A percentile compares a stretch with the other conserved stretches of the same genome.
These are phyloP conservation scores for Russula compacta DNA, from an alignment of 768 basidiomycete genomes.

Conservation along the genomic window DNA sequence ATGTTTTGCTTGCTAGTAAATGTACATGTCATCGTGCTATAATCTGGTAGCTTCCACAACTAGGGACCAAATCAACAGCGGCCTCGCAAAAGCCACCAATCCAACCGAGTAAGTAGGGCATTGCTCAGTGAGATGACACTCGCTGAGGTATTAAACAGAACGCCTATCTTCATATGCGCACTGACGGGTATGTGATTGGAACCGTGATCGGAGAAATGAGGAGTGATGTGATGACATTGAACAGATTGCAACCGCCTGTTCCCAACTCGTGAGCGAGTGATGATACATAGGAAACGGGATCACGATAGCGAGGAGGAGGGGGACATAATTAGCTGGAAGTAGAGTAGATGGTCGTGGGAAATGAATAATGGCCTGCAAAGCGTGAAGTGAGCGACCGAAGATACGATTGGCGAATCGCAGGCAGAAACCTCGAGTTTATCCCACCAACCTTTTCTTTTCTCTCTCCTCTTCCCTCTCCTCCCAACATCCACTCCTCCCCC, in stretches of 20 bases:
- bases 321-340: conserved; percentile 65
- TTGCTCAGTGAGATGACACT: no score
- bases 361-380: neutral
- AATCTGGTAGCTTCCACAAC: conserved; percentile 35
- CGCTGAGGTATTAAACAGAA: conserved; percentile 33
- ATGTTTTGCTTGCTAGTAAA: no score
- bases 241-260: conserved; percentile 64
- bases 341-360: conserved; percentile 2
- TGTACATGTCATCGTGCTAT: neutral
- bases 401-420: conserved; percentile 2
- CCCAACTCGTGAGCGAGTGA: conserved; percentile 57
- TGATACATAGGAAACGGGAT: conserved; percentile 65
- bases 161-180: conserved; percentile 74
- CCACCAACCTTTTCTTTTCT: neutral
- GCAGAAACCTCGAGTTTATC: neutral
- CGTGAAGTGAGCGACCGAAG: neutral
- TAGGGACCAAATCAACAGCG: conserved; percentile 45
- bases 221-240: neutral
- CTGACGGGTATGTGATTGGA: conserved; percentile 37
- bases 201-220: no score
- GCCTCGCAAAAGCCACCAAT: conserved; percentile 51
- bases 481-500: conserved; percentile 18
- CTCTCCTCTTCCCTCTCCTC: conserved; percentile 5
- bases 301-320: conserved; percentile 48
- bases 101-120: conserved; percentile 50